A percentile compares a stretch with the other conserved stretches of the same genome.
phyloP scores from a whole-genome alignment of 805 yeast species.

The Barnettozyma populi region DNA sequence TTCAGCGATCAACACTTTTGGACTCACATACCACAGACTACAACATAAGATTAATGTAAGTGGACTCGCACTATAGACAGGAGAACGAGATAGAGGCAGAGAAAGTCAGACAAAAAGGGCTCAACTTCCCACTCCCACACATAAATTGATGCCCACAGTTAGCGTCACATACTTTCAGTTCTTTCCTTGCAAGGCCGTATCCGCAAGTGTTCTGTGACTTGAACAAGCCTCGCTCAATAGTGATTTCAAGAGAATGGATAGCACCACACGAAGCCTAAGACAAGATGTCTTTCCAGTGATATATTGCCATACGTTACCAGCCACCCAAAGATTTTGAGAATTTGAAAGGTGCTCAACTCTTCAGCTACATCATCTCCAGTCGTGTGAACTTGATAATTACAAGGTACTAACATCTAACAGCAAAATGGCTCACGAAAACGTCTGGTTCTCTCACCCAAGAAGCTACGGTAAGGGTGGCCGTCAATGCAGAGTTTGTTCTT shows the following conservation, averaged over 20 bases:
- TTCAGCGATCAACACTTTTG: conserved; percentile 2
- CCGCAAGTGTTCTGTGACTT: background rate
- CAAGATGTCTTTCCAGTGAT: too few species aligned
- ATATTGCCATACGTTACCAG: too few species aligned
- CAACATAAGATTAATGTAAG: conserved; percentile 23
- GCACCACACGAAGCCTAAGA: too few species aligned
- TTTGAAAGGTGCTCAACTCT: too few species aligned
- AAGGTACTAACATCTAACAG: conserved; percentile 28
- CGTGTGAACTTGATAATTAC: background rate
- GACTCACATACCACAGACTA: conserved; percentile 1
- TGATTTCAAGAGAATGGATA: background rate
- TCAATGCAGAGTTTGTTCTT: conserved; percentile 98
- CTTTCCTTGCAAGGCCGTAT: too few species aligned
- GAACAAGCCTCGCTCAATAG: background rate
- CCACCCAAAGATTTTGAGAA: too few species aligned
- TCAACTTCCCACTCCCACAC: background rate
- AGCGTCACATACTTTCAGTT: too few species aligned
- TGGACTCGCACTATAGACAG: conserved; percentile 3
- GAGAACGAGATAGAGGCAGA: background rate
- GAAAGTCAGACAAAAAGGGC: background rate
- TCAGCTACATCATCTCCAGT: background rate
- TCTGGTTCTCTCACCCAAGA: conserved; percentile 99
- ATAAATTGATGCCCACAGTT: background rate
- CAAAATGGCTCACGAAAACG: conserved; percentile 99
- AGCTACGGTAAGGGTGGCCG: conserved; percentile 99